These are phyloP conservation scores for Spinacia oleracea DNA, from an alignment of 179 eudicot genomes.

Conservation along the genomic window DNA sequence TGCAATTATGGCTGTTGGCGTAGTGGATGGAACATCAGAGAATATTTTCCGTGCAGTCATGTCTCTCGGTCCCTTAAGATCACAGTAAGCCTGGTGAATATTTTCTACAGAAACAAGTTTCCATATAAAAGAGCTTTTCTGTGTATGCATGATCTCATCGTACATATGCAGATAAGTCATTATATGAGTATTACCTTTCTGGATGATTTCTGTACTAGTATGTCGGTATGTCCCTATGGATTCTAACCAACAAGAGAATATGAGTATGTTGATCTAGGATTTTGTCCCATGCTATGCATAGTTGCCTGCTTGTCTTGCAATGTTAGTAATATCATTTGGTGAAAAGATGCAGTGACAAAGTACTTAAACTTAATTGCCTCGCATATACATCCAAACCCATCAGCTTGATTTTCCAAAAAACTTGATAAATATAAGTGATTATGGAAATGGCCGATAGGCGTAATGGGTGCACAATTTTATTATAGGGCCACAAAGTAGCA, in stretches of 20 bases:
- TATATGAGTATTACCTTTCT: background rate
- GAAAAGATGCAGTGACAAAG: no score
- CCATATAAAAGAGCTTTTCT: background rate
- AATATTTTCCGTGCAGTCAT: slow-evolving; percentile 42
- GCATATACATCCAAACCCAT: no score
- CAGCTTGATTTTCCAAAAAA: no score
- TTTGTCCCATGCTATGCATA: background rate
- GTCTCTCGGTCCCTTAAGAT: slow-evolving; percentile 49
- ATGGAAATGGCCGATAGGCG: no score
- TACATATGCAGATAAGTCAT: background rate
- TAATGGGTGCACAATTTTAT: no score
- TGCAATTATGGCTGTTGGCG: slow-evolving; percentile 53
- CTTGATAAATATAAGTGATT: no score
- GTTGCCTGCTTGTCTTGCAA: background rate
- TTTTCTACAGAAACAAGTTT: background rate
- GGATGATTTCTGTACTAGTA: background rate
- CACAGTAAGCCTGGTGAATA: slow-evolving; percentile 37
- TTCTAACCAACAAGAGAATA: background rate
- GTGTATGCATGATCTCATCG: background rate
- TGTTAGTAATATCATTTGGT: background rate
- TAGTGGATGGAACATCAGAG: slow-evolving; percentile 45
- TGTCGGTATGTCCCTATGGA: no score
- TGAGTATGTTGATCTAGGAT: background rate
- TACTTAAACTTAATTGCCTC: no score
- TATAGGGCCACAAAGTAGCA: no score